phyloP scores from a whole-genome alignment of 768 basidiomycete genomes.

The Clavaria fumosa region DNA sequence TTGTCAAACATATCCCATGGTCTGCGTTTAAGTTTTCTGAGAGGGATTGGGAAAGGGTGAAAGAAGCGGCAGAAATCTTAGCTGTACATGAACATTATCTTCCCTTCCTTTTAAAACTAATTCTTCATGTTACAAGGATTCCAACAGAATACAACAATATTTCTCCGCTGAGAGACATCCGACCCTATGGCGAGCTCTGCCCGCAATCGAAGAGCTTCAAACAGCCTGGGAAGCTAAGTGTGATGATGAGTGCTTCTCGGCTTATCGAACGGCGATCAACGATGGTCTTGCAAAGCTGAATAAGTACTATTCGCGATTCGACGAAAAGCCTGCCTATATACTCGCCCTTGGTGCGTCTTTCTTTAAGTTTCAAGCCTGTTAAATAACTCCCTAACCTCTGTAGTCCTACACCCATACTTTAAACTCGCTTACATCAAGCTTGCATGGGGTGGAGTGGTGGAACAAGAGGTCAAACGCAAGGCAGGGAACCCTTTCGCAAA shows the following conservation, averaged over 20 bases:
- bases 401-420: slow-evolving; percentile 19
- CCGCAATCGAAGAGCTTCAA: slow-evolving; percentile 12
- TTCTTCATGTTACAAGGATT: no score
- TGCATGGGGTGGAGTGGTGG: slow-evolving; percentile 16
- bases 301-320: slow-evolving; percentile 8
- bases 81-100: slow-evolving; percentile 7
- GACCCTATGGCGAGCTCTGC: slow-evolving; percentile 13
- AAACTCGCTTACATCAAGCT: slow-evolving; percentile 16
- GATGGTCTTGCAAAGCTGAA: slow-evolving; percentile 9
- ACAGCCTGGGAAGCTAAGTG: slow-evolving; percentile 9
- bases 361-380: not conserved
- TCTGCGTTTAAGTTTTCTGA: slow-evolving; percentile 12
- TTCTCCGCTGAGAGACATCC: slow-evolving; percentile 13
- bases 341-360: slow-evolving; percentile 8
- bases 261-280: slow-evolving; percentile 6
- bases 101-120: no score
- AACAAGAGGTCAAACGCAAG: slow-evolving; percentile 11
- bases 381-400: not conserved
- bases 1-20: slow-evolving; percentile 17
- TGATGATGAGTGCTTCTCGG: not conserved
- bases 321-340: slow-evolving; percentile 9
- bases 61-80: slow-evolving; percentile 9
- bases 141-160: slow-evolving; percentile 14
- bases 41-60: slow-evolving; percentile 13
- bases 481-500: slow-evolving; percentile 10